A percentile compares a stretch with the other conserved stretches of the same genome.
These are phyloP conservation scores for Apocynum venetum DNA, from an alignment of 257 asterid species.

Conservation along the genomic window DNA sequence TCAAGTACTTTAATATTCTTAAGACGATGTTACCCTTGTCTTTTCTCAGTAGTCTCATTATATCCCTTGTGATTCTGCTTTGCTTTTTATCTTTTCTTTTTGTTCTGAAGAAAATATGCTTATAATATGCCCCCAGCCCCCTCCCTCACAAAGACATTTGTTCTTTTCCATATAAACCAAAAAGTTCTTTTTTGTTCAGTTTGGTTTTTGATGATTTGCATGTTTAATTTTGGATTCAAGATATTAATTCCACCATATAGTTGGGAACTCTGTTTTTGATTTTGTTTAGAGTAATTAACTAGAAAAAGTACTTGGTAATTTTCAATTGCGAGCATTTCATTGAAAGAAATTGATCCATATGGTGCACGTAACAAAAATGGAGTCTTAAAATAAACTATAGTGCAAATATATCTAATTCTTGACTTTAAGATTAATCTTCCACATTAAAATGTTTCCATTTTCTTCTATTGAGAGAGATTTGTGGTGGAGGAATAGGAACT, in stretches of 20 bases:
- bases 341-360: too few relatives aligned
- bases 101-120: not conserved
- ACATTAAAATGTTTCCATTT: too few relatives aligned
- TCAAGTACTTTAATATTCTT: not conserved
- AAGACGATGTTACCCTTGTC: slow-evolving; percentile 46
- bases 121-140: not conserved
- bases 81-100: slow-evolving; percentile 8
- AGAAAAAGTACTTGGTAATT: too few relatives aligned
- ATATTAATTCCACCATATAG: too few relatives aligned
- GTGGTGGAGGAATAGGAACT: too few relatives aligned
- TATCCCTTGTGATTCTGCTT: slow-evolving; percentile 21
- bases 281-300: not conserved
- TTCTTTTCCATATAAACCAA: not conserved
- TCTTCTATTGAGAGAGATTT: too few relatives aligned
- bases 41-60: slow-evolving; percentile 24
- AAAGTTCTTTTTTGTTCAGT: not conserved
- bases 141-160: not conserved
- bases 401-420: too few relatives aligned
- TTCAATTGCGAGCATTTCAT: too few relatives aligned
- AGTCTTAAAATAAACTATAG: too few relatives aligned
- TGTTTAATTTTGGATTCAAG: not conserved
- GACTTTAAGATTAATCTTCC: too few relatives aligned
- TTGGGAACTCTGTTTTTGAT: not conserved
- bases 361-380: too few relatives aligned
- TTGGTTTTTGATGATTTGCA: not conserved